These are phyloP conservation scores for Chaetomiaceae sp. DNA, from an alignment of 2,329 filamentous ascomycete genomes.

Conservation along the genomic window DNA sequence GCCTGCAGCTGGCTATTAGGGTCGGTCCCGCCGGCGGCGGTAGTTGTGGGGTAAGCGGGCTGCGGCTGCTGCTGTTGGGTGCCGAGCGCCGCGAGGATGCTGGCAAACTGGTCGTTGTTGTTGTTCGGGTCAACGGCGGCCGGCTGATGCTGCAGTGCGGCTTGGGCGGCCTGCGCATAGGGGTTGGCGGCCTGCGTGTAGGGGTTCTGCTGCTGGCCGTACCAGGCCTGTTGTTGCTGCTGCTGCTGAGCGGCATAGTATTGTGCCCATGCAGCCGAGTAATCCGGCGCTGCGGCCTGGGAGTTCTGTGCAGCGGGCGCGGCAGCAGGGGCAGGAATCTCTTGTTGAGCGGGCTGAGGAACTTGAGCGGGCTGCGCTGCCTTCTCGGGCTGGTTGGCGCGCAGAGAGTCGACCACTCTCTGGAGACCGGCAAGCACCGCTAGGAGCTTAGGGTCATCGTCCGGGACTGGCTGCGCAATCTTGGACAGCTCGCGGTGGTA, in stretches of 20 bases:
- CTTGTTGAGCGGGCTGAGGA: background rate
- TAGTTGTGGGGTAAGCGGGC: conserved; percentile 13
- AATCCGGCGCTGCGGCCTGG: conserved; percentile 24
- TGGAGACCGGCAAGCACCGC: conserved; percentile 40
- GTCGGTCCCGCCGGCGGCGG: conserved; percentile 2
- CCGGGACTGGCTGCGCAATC: conserved; percentile 31
- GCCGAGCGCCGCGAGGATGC: conserved; percentile 20
- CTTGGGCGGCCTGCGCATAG: conserved; percentile 34
- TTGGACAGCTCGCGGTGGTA: conserved; percentile 30
- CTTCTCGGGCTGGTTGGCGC: conserved; percentile 28
- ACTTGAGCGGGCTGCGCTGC: background rate
- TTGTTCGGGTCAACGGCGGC: conserved; percentile 11
- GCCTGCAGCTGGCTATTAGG: conserved; percentile 18
- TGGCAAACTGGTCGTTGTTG: conserved; percentile 15
- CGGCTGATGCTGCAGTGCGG: conserved; percentile 21
- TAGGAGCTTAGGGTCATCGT: conserved; percentile 39
- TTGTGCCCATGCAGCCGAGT: conserved; percentile 33
- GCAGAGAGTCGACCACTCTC: conserved; percentile 32
- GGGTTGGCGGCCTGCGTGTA: conserved; percentile 22
- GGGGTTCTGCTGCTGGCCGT: conserved; percentile 25
- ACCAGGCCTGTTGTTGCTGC: conserved; percentile 24
- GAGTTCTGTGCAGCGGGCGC: conserved; percentile 4
- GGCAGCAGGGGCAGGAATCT: conserved; percentile 6
- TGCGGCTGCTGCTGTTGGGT: conserved; percentile 8
- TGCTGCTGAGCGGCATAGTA: conserved; percentile 36